Base-by-base conservation (phyloP, 495 filamentous ascomycete species). In the Apiosordaria backusii region DNA sequence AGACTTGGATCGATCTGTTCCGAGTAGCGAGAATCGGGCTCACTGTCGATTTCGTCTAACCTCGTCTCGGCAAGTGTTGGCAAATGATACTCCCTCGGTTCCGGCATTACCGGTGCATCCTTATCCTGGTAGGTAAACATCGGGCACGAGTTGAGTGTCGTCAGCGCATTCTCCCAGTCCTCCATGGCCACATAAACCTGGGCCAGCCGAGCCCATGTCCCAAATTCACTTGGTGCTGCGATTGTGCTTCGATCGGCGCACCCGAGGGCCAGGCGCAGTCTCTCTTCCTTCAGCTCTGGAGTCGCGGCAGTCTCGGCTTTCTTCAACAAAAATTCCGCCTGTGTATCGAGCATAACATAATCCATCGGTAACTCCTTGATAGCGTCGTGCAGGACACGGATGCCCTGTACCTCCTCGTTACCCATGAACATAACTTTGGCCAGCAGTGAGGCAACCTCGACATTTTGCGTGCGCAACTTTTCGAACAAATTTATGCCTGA, bases 101-200 rank as follows among this genome's bases (percentile, higher is more conserved):
- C 92, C 21, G 95, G 95, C 90, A 97, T 93, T 64, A 93, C 84
- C 19, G 95, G 95, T 6, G 92, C 87, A 75, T 99, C 95, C 70
- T 97, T 97, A 76, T 99, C 95, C 75, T 97, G 94, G 77, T 98
- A 97, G 7, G 95, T 98, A 76, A 99, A 99, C 95, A 99, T 99
- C 4, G 95, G 95, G 68, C 96, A 99, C 3, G 94, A 97, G 78
- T 99, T 99, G n/a, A 99, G 83, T 4, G 96, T 99, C 9, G 97
- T 86, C 19, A 99, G 84, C 2, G 96, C 95, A 59, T 87, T 84
- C 70, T 97, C 95, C 91, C 94, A 99, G 75, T 93, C 90, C 76
- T 99, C 95, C 72, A 96, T 82, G 55, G 87, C 84, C 60, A 98
- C 88, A 65, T 98, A 99, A 22, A 98, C 88, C 74, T 97, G 92